Evolutionary conservation across 2,329 filamentous ascomycete genomes (phyloP).

Genomic region (Trichocomaceae sp.): DNA sequence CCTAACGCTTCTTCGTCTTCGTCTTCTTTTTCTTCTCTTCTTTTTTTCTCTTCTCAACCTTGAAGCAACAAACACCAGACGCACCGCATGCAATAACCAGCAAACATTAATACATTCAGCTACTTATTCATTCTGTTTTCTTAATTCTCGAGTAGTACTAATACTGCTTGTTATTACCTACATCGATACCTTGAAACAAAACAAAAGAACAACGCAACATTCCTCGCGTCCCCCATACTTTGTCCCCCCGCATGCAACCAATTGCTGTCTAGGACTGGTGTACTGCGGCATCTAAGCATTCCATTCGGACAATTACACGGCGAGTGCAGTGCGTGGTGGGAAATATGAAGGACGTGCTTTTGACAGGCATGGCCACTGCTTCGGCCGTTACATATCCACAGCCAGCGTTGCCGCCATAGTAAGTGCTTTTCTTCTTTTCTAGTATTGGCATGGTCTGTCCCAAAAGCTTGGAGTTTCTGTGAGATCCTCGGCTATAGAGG

Average conservation of each 20-base stretch:
- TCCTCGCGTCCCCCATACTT: neutral
- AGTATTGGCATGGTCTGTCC: neutral
- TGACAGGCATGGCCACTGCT: neutral
- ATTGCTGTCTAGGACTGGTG: neutral
- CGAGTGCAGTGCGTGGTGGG: neutral
- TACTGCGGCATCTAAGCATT: neutral
- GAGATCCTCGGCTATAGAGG: neutral
- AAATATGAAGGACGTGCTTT: slow-evolving; percentile 4
- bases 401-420: slow-evolving; percentile 5
- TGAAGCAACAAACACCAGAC: neutral
- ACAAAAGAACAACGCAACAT: neutral
- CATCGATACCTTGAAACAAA: neutral
- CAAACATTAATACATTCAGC: slow-evolving; percentile 1
- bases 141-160: neutral
- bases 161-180: neutral
- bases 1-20: no score
- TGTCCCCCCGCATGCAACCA: neutral
- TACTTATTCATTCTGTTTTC: neutral
- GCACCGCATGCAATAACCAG: neutral
- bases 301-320: neutral
- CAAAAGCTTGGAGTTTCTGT: no score
- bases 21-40: no score
- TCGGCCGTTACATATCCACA: neutral
- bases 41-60: neutral
- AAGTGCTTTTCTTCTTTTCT: neutral